These are phyloP conservation scores for Leishmania tropica DNA, from an alignment of 208 protist species.

Conservation along the genomic window DNA sequence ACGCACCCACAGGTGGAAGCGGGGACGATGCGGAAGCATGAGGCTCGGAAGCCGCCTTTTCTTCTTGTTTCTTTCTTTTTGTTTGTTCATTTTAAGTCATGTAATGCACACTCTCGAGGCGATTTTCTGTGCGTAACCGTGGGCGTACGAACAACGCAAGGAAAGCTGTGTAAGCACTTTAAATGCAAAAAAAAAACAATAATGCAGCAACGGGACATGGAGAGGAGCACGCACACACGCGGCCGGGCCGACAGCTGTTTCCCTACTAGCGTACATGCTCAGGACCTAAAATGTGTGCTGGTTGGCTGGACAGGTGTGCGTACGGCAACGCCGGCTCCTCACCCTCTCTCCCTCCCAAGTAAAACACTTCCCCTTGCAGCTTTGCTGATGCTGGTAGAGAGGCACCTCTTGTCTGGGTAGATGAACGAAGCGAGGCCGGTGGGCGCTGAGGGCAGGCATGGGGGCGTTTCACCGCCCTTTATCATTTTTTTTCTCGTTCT, in stretches of 20 bases:
- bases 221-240: not conserved
- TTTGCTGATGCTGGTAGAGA: not conserved
- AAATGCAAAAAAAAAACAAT: not conserved
- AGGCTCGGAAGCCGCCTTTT: not conserved
- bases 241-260: not conserved
- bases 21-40: not conserved
- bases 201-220: not conserved
- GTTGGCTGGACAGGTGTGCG: not conserved
- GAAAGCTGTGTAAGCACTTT: not conserved
- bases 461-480: not conserved
- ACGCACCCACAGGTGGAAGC: not conserved
- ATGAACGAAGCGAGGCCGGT: too few relatives aligned
- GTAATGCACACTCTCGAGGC: conserved; percentile 2
- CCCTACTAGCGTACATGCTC: not conserved
- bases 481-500: not conserved
- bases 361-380: not conserved
- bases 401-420: not conserved
- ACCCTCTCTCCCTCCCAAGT: not conserved
- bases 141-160: not conserved
- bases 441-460: not conserved
- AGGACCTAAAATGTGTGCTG: not conserved
- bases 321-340: not conserved
- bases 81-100: conserved; percentile 9
- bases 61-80: not conserved
- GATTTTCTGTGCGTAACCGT: not conserved